Evolutionary conservation across 345 rosid genomes (phyloP), one percentile per base, ranked within the genome.

Genomic region (Reutealis trisperma): DNA sequence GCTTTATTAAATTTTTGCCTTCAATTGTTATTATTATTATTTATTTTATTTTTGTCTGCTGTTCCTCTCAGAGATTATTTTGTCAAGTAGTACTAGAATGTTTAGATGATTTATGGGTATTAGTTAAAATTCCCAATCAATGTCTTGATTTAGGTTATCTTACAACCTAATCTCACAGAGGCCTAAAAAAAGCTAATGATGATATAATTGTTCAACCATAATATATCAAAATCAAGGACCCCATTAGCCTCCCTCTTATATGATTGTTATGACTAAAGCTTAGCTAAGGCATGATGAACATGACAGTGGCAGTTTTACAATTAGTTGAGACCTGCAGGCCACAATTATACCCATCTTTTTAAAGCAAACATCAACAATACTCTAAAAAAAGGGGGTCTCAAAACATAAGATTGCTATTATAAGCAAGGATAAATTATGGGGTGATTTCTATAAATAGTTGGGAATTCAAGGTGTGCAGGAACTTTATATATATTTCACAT

Each of bases 71-170:
- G 60, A 51, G 42, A 61, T 67, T 49, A 34, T 63, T 63, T 62
- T 52, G 74, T 62, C 47, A 80, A 37, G 63, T 63, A 4, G 69
- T 59, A 18, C 1, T 32, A 25, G 14, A 4, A 72, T 21, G 19
- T 54, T 24, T 30, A 44, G n/a, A 37, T 54, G 49, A 70, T 54
- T 57, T 12, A 65, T 14, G 59, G 67, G 68, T 6, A 49, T 57
- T 64, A 34, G 83, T 67, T 80, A 65, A 74, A 63, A 47, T 73
- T 74, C 72, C 41, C 70, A 66, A 77, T 83, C 80, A 65, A 79
- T 62, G 24, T 68, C 80, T 62, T 58, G 34, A 67, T 67, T 70
- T 69, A 68, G 72, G 75, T 59, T 70, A 77, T 69, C 82, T 70
- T 73, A 41, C 59, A 34, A 61, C 22, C 5, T 54, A 54, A 54